A percentile compares a stretch with the other conserved stretches of the same genome.
Evolutionary conservation across 257 asterid species (phyloP).

Genomic region (Avicennia marina): DNA sequence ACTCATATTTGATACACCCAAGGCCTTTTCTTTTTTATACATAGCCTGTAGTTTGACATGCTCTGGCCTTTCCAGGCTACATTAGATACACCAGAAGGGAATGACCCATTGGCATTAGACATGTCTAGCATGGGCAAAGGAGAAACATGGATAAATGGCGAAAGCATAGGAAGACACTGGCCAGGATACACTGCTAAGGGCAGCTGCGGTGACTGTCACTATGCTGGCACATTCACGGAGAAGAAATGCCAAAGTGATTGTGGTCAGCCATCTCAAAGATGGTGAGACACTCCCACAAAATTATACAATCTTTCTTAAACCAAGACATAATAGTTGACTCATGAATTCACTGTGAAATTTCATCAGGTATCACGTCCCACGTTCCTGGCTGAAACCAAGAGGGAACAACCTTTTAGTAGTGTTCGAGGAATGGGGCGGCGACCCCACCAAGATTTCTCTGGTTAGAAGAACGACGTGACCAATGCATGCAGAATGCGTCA

Average conservation of each 20-base stretch:
- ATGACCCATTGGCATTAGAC: slow-evolving; percentile 74
- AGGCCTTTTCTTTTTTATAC: too few species aligned
- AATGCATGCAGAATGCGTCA: too few species aligned
- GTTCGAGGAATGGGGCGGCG: slow-evolving; percentile 84
- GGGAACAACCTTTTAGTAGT: slow-evolving; percentile 63
- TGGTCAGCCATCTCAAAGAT: slow-evolving; percentile 89
- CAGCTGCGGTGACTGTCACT: slow-evolving; percentile 58
- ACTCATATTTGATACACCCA: too few species aligned
- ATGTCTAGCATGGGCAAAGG: slow-evolving; percentile 96
- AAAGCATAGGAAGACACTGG: slow-evolving; percentile 90
- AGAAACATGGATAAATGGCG: slow-evolving; percentile 84
- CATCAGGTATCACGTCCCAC: slow-evolving; percentile 10
- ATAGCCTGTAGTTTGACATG: too few species aligned
- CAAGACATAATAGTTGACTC: neutral
- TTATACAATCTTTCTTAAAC: neutral
- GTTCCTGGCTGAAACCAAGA: slow-evolving; percentile 63
- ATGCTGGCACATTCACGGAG: slow-evolving; percentile 70
- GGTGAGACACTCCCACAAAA: slow-evolving; percentile 36
- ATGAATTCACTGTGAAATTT: neutral
- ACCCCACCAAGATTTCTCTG: slow-evolving; percentile 48
- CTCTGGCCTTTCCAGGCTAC: slow-evolving; percentile 48
- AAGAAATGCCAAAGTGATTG: slow-evolving; percentile 70
- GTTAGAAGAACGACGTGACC: slow-evolving; percentile 34
- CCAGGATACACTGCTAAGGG: slow-evolving; percentile 76
- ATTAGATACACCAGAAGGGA: slow-evolving; percentile 71